A percentile compares a stretch with the other conserved stretches of the same genome.
Evolutionary conservation across 23 red algal species (phyloP).

Genomic region (Agarophyton chilense): DNA sequence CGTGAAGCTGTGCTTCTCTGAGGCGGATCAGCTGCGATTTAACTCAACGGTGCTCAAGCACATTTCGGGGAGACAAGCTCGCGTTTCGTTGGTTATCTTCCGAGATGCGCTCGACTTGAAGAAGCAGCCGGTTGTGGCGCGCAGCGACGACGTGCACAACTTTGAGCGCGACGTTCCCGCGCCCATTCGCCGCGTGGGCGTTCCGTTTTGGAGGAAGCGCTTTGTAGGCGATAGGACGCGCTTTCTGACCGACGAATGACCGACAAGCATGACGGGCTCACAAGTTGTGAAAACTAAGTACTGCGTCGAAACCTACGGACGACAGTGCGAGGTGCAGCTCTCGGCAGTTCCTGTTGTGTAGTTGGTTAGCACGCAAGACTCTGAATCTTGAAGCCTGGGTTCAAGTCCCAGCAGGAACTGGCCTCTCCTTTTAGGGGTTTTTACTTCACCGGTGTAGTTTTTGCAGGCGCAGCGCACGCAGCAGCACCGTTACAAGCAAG

Average conservation of each 20-base stretch:
- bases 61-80: slow-evolving; percentile 42
- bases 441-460: neutral
- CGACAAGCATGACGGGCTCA: neutral
- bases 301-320: no score
- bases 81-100: slow-evolving; percentile 56
- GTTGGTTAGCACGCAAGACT: slow-evolving; percentile 80
- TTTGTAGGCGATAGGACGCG: slow-evolving; percentile 34
- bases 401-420: slow-evolving; percentile 75
- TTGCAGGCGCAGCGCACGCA: no score
- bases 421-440: neutral
- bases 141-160: slow-evolving; percentile 10
- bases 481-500: no score
- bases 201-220: slow-evolving; percentile 53
- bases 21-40: slow-evolving; percentile 39
- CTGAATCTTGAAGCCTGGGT: slow-evolving; percentile 79
- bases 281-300: no score
- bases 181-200: slow-evolving; percentile 32
- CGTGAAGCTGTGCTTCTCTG: slow-evolving; percentile 20
- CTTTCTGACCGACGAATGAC: slow-evolving; percentile 35
- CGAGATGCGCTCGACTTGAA: slow-evolving; percentile 40
- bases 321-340: no score
- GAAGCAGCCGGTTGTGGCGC: slow-evolving; percentile 35
- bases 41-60: slow-evolving; percentile 39
- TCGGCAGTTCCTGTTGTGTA: slow-evolving; percentile 62
- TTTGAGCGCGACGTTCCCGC: slow-evolving; percentile 47